phyloP scores from a whole-genome alignment of 169 alveolate genomes.

The Babesia bigemina region DNA sequence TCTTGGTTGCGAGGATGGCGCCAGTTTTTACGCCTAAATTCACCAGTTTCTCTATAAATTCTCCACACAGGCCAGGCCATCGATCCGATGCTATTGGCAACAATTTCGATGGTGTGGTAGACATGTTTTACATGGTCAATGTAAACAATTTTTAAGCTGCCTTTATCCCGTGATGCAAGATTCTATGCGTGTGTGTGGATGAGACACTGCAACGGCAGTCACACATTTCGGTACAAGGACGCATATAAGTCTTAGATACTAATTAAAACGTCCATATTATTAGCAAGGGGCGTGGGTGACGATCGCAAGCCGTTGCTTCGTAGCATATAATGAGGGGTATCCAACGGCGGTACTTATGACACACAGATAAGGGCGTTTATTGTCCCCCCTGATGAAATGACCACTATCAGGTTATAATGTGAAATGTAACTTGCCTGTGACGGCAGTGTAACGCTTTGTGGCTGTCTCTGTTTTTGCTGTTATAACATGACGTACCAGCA shows the following conservation, averaged over 20 bases:
- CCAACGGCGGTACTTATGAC: no score
- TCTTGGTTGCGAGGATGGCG: conserved; percentile 27
- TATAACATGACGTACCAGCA: not conserved
- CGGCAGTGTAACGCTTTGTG: no score
- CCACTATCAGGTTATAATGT: not conserved
- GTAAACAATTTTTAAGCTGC: not conserved
- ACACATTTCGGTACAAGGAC: not conserved
- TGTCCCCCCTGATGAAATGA: not conserved
- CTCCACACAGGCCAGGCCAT: conserved; percentile 25
- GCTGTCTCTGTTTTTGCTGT: no score
- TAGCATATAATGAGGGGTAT: no score
- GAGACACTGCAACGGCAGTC: not conserved
- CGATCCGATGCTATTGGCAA: conserved; percentile 25
- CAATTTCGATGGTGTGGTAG: conserved; percentile 7
- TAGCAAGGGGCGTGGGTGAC: no score
- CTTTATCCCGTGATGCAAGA: no score
- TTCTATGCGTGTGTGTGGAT: conserved; percentile 4
- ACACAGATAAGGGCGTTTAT: no score
- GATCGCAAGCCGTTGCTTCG: no score
- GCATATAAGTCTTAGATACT: not conserved
- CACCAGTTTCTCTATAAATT: conserved; percentile 44
- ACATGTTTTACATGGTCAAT: not conserved
- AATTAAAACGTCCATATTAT: not conserved
- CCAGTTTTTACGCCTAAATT: conserved; percentile 44
- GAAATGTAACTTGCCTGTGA: no score